A percentile compares a stretch with the other conserved stretches of the same genome.
phyloP scores from a whole-genome alignment of 2,329 filamentous ascomycete genomes.

The Scedosporium dehoogii region DNA sequence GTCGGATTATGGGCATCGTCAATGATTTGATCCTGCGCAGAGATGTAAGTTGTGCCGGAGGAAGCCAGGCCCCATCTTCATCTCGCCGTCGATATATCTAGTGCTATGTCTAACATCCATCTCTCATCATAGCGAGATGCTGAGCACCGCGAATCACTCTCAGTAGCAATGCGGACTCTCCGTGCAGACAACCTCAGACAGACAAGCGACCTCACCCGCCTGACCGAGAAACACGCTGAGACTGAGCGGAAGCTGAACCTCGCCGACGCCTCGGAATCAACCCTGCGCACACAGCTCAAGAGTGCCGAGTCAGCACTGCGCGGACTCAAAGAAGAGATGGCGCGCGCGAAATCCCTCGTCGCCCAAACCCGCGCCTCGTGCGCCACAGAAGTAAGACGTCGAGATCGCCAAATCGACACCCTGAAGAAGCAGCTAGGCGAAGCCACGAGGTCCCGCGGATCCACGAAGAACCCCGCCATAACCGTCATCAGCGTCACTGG shows the following conservation, averaged over 20 bases:
- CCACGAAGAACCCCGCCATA: constrained; percentile 42
- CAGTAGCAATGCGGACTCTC: constrained; percentile 64
- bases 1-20: constrained; percentile 80
- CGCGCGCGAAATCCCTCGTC: constrained; percentile 67
- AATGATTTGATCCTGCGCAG: constrained; percentile 86
- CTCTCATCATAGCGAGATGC: constrained; percentile 60
- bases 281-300: constrained; percentile 59
- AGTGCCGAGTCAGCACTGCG: constrained; percentile 65
- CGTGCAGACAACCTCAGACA: constrained; percentile 68
- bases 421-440: constrained; percentile 81
- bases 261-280: constrained; percentile 60
- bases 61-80: not conserved
- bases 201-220: constrained; percentile 54
- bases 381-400: constrained; percentile 81
- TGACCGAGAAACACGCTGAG: constrained; percentile 44
- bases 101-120: not conserved
- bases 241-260: constrained; percentile 45
- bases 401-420: constrained; percentile 79
- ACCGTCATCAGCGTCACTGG: constrained; percentile 48
- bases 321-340: constrained; percentile 74
- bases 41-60: constrained; percentile 52
- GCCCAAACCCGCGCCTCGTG: constrained; percentile 79
- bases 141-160: constrained; percentile 75
- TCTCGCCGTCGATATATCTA: not conserved
- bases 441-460: constrained; percentile 50